phyloP scores from a whole-genome alignment of 176 grass and related monocot species.

The Oryza brachyantha region DNA sequence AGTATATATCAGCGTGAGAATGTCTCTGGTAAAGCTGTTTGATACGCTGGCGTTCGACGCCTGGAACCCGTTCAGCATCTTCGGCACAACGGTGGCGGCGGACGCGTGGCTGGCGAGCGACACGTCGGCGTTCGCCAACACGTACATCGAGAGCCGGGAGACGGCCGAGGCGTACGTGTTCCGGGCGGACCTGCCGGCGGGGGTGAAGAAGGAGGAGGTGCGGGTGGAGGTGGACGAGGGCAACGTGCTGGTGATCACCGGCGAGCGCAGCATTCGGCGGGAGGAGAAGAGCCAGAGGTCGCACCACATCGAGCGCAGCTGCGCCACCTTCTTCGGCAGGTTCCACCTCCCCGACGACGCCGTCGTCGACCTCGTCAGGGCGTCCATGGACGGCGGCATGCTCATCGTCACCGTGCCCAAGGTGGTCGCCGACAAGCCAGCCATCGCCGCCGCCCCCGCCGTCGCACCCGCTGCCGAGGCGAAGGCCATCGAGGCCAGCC shows the following conservation, averaged over 20 bases:
- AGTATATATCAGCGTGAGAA: neutral
- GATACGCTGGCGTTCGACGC: slow-evolving; percentile 52
- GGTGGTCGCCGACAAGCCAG: slow-evolving; percentile 17
- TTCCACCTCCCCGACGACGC: slow-evolving; percentile 63
- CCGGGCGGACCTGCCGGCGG: slow-evolving; percentile 42
- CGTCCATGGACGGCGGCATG: slow-evolving; percentile 54
- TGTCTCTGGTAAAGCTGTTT: slow-evolving; percentile 53
- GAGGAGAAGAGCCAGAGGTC: slow-evolving; percentile 35
- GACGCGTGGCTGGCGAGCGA: slow-evolving; percentile 51
- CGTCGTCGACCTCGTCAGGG: slow-evolving; percentile 50
- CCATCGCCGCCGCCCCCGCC: neutral
- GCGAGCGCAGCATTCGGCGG: slow-evolving; percentile 33
- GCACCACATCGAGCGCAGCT: slow-evolving; percentile 56
- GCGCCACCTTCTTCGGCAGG: slow-evolving; percentile 54
- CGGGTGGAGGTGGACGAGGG: slow-evolving; percentile 50
- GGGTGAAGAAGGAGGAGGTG: slow-evolving; percentile 60
- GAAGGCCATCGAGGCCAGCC: slow-evolving; percentile 23
- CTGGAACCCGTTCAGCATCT: slow-evolving; percentile 63
- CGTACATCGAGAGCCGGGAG: slow-evolving; percentile 52
- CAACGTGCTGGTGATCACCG: slow-evolving; percentile 58
- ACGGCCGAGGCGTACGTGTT: slow-evolving; percentile 52
- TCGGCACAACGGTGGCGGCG: slow-evolving; percentile 29
- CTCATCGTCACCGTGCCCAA: slow-evolving; percentile 72
- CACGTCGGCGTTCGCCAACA: slow-evolving; percentile 50
- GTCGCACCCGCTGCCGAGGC: neutral